Conservation (phyloP, 2,329 filamentous ascomycete species). For the Claviceps fusiformis region DNA sequence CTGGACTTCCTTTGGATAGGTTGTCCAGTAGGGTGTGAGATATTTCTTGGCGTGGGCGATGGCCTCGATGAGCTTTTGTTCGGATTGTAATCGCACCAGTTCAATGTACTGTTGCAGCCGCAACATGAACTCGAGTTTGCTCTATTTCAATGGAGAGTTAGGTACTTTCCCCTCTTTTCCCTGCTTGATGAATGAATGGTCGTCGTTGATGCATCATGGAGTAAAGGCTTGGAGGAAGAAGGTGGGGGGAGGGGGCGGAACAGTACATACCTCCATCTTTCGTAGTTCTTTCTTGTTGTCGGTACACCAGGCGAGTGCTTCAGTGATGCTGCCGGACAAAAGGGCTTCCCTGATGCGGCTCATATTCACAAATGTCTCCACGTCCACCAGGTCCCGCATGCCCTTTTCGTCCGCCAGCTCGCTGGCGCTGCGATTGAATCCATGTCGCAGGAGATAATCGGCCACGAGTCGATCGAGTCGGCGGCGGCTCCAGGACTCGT, state of each 20-base stretch:
- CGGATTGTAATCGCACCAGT: slow-evolving; percentile 56
- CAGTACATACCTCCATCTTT: slow-evolving; percentile 59
- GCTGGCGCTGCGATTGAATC: slow-evolving; percentile 65
- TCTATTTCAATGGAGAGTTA: slow-evolving; percentile 28
- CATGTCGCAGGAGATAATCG: slow-evolving; percentile 81
- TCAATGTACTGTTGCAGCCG: slow-evolving; percentile 93
- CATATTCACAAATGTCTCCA: slow-evolving; percentile 76
- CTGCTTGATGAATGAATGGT: not conserved
- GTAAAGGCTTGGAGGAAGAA: not conserved
- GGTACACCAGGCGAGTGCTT: slow-evolving; percentile 78
- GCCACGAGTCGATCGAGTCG: slow-evolving; percentile 74
- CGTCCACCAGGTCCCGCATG: slow-evolving; percentile 73
- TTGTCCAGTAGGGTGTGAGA: slow-evolving; percentile 55
- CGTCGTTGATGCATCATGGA: not conserved
- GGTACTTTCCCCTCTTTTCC: too few species aligned
- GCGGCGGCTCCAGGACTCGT: slow-evolving; percentile 76
- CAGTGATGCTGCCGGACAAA: slow-evolving; percentile 53
- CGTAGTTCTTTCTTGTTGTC: slow-evolving; percentile 89
- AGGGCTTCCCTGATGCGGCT: slow-evolving; percentile 65
- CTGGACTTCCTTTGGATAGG: slow-evolving; percentile 54
- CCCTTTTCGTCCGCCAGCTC: slow-evolving; percentile 61
- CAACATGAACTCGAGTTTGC: slow-evolving; percentile 82
- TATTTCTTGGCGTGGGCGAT: slow-evolving; percentile 72
- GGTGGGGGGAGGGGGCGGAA: not conserved
- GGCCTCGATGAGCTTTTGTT: slow-evolving; percentile 57